Percentiles rank a stretch among this genome's conserved stretches.
Evolutionary conservation across 2,329 filamentous ascomycete genomes (phyloP).

Genomic region (Penicillium sp.): DNA sequence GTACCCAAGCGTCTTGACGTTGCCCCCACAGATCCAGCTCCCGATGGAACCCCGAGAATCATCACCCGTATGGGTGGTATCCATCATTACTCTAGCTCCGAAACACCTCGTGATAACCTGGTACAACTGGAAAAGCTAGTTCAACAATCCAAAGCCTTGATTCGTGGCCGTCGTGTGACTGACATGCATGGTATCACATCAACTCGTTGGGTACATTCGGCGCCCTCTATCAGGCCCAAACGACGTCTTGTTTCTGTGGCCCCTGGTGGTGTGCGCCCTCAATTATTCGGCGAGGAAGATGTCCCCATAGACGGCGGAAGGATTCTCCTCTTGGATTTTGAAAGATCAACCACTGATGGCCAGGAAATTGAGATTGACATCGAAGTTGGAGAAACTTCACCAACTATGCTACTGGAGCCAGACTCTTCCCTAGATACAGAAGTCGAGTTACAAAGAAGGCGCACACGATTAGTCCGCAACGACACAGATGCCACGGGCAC

Average conservation of each 20-base stretch:
- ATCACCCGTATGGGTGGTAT: slow-evolving; percentile 15
- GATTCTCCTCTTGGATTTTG: slow-evolving; percentile 72
- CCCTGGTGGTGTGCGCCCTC: slow-evolving; percentile 64
- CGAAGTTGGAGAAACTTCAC: slow-evolving; percentile 70
- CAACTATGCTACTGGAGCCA: slow-evolving; percentile 72
- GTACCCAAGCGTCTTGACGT: slow-evolving; percentile 72
- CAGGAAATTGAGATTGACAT: slow-evolving; percentile 62
- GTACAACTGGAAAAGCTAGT: slow-evolving; percentile 37
- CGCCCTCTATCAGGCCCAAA: slow-evolving; percentile 41
- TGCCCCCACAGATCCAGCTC: slow-evolving; percentile 33
- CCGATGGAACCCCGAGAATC: slow-evolving; percentile 7
- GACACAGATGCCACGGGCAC: slow-evolving; percentile 41
- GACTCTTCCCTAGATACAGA: slow-evolving; percentile 73
- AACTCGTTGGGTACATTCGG: slow-evolving; percentile 70
- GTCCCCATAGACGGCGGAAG: slow-evolving; percentile 78
- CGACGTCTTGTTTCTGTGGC: slow-evolving; percentile 67
- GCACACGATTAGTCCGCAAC: slow-evolving; percentile 66
- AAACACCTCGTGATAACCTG: slow-evolving; percentile 22
- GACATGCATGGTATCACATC: slow-evolving; percentile 67
- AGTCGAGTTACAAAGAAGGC: slow-evolving; percentile 73
- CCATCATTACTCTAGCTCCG: slow-evolving; percentile 16
- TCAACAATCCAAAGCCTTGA: slow-evolving; percentile 63
- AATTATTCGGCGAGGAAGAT: slow-evolving; percentile 68
- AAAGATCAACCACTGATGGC: slow-evolving; percentile 61
- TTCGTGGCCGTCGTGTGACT: slow-evolving; percentile 66